Percentiles rank a stretch among this genome's conserved stretches.
These are phyloP conservation scores for Erodium texanum DNA, from an alignment of 441 rosid species.

Conservation along the genomic window DNA sequence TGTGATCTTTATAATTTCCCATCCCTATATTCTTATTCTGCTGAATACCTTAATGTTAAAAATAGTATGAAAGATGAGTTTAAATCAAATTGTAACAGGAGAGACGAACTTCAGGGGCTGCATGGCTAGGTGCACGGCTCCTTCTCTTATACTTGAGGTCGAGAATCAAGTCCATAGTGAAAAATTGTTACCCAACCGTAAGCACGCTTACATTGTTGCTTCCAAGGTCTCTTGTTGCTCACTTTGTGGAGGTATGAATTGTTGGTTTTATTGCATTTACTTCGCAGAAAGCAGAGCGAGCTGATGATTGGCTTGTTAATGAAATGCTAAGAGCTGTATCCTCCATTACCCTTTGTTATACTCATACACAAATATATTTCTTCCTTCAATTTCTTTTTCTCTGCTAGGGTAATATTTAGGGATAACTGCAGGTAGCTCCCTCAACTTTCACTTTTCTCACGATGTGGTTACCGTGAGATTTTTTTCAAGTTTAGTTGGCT, in stretches of 20 bases:
- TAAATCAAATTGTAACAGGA: neutral
- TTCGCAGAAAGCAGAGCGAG: slow-evolving; percentile 62
- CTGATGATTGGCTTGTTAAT: slow-evolving; percentile 57
- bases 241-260: neutral
- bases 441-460: too few relatives aligned
- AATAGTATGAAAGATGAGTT: too few relatives aligned
- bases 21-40: neutral
- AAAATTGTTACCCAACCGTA: slow-evolving; percentile 74
- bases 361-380: neutral
- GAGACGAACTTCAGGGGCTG: slow-evolving; percentile 26
- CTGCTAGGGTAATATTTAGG: neutral
- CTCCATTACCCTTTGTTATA: slow-evolving; percentile 16
- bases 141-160: slow-evolving; percentile 55
- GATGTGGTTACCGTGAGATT: too few relatives aligned
- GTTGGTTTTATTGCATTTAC: slow-evolving; percentile 13
- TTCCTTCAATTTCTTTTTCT: neutral
- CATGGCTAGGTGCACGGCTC: slow-evolving; percentile 57
- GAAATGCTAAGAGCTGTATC: slow-evolving; percentile 97
- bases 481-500: too few relatives aligned
- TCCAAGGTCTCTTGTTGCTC: slow-evolving; percentile 9
- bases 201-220: slow-evolving; percentile 17
- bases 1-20: slow-evolving; percentile 2
- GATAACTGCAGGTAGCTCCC: too few relatives aligned
- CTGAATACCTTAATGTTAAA: neutral
- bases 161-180: slow-evolving; percentile 45